Base-by-base conservation (phyloP, 2,329 filamentous ascomycete genomes). In the Conoideocrella luteorostrata region DNA sequence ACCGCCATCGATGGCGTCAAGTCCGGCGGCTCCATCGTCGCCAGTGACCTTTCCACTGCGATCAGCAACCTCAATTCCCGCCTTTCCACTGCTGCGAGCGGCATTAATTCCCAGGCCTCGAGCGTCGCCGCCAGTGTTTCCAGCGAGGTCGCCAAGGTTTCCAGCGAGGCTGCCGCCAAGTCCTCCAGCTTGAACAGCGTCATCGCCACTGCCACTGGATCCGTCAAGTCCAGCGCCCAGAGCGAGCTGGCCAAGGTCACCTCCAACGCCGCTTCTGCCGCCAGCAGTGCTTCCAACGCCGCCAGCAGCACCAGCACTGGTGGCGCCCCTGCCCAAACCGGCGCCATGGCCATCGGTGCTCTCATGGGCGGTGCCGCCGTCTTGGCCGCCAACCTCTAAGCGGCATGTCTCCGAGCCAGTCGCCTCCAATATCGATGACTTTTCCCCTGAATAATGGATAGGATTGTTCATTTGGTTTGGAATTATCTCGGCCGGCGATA, bases 361-460 rank as follows among this genome's bases (percentile, higher is more conserved):
- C 59, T 74, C 46, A 57, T 73, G 39, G 71, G 70, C 20, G 71
- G 70, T 52, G 69, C 66, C 3, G 71, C 68, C 40, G 45, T 71
- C 40, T 50, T 72, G 29, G 35, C 35, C 38, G 63, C 57, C 53
- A 71, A 72, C 61, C 45, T 73, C 53, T 74, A 70, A 63, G 11
- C 12, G 18, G n/a, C n/a, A n/a, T n/a, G n/a, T n/a, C n/a, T n/a
- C n/a, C n/a, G n/a, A n/a, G n/a, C n/a, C n/a, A n/a, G n/a, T n/a
- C n/a, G n/a, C n/a, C n/a, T n/a, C n/a, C n/a, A n/a, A n/a, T n/a
- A n/a, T n/a, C n/a, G n/a, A n/a, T n/a, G n/a, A n/a, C n/a, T n/a
- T n/a, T n/a, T n/a, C n/a, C n/a, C n/a, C n/a, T n/a, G n/a, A n/a
- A n/a, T n/a, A n/a, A n/a, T n/a, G n/a, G n/a, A n/a, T n/a, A n/a